Evolutionary conservation across 1,284 basidiomycete species (phyloP).

Genomic region (Leccinum pallidistipes): DNA sequence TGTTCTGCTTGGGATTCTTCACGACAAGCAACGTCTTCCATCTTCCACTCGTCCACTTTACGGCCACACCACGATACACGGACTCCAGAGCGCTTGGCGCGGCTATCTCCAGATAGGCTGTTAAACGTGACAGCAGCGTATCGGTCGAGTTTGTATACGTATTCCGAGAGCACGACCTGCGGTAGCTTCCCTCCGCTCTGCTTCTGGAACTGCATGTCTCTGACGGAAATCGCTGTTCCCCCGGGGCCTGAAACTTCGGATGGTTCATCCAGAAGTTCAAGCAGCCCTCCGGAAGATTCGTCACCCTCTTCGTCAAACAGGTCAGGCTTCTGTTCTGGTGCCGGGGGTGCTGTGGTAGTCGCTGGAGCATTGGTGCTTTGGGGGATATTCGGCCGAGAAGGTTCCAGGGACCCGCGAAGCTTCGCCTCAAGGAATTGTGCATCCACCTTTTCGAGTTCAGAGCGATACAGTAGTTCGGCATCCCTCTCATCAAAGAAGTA

Average conservation of each 20-base stretch:
- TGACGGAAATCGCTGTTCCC: slow-evolving; percentile 62
- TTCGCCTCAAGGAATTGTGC: slow-evolving; percentile 51
- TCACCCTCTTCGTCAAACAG: slow-evolving; percentile 50
- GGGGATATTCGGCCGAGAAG: not conserved
- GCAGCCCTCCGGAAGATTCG: slow-evolving; percentile 63
- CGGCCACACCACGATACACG: slow-evolving; percentile 72
- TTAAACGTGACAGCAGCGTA: slow-evolving; percentile 75
- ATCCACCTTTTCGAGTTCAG: slow-evolving; percentile 57
- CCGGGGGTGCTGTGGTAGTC: not conserved
- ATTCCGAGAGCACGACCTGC: slow-evolving; percentile 66
- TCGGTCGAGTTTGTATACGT: slow-evolving; percentile 65
- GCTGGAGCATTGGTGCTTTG: slow-evolving; percentile 2
- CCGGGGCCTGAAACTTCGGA: slow-evolving; percentile 48
- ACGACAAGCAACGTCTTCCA: slow-evolving; percentile 85
- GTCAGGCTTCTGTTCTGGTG: slow-evolving; percentile 32
- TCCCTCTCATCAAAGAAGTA: slow-evolving; percentile 78
- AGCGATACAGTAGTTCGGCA: slow-evolving; percentile 59
- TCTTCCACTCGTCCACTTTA: slow-evolving; percentile 69
- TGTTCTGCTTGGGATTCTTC: slow-evolving; percentile 85
- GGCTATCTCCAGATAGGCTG: slow-evolving; percentile 62
- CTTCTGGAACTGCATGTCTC: slow-evolving; percentile 80
- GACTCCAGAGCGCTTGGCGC: slow-evolving; percentile 71
- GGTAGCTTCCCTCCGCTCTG: slow-evolving; percentile 78
- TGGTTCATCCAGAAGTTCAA: slow-evolving; percentile 78
- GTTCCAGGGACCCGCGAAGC: slow-evolving; percentile 43